Evolutionary conservation across 2,329 filamentous ascomycete genomes (phyloP), one percentile per base, ranked within the genome.

Genomic region (Fusarium stilboides): DNA sequence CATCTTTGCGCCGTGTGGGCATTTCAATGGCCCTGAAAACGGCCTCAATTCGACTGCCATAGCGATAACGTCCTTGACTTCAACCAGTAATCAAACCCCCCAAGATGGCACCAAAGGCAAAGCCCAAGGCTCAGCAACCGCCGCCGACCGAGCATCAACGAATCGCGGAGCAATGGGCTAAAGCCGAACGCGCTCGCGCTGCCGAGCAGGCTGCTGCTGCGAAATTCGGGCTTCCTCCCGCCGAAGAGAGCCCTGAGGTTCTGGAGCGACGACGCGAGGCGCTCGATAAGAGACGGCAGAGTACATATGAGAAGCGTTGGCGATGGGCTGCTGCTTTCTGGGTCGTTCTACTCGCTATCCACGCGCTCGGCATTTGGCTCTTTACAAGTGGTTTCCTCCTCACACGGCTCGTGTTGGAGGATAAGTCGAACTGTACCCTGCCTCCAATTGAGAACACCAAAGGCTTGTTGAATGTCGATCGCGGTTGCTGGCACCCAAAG

Each of bases 361-460:
- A 99, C 78, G 84, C 88, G 45, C 83, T 92, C 36, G 95, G 94
- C 62, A 91, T 98, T 74, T 93, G 92, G 77, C 92, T 98, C 77
- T 99, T 99, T 81, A 97, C 94, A 26, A 94, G 92, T 78, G 96
- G 96, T 37, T 99, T 99, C 80, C 88, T 99, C 67, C 88, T 99
- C 69, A 97, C 95, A 57, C 89, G 96, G 61, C 83, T 94, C 65
- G 91, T 95, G 52, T 85, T 96, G 60, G 90, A 94, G 67, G 88
- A 94, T 74, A 92, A 91, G 77, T 94, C 93, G 14, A 85, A 84
- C 60, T 96, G 93, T 78, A 82, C 84, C 13, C 80, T 84, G 42
- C 89, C 92, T 50, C 95, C 96, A 6, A 87, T 92, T 61, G 85
- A 87, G 34, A 81, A 77, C 57, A 72, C 67, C 10, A 68, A 74